Conservation (phyloP, 352 stramenopile species). For the Globisporangium ultimum region DNA sequence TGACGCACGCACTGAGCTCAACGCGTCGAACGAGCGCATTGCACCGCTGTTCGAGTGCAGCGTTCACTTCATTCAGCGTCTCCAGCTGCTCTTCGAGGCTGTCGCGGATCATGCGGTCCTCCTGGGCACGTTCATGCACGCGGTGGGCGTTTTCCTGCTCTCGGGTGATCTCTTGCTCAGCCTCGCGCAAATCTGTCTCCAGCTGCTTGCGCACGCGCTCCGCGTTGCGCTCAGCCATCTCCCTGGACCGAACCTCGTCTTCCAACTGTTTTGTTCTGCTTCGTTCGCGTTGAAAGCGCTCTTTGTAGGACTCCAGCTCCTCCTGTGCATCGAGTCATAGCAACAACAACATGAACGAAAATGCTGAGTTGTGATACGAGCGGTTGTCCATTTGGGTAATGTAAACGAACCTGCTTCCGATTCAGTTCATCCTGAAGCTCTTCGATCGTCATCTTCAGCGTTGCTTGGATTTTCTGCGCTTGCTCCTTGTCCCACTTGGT, state of each 20-base stretch:
- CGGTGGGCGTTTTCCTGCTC: conserved; percentile 48
- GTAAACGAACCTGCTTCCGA: conserved; percentile 43
- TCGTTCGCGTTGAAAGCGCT: conserved; percentile 53
- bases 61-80: conserved; percentile 75
- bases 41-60: conserved; percentile 65
- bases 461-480: conserved; percentile 64
- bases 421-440: conserved; percentile 79
- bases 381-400: not conserved
- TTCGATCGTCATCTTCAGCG: conserved; percentile 64
- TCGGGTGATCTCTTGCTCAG: conserved; percentile 48
- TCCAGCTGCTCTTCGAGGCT: conserved; percentile 64
- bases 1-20: conserved; percentile 43
- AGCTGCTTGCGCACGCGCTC: conserved; percentile 38
- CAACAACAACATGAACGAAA: not conserved
- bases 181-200: conserved; percentile 49
- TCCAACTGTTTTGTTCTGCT: conserved; percentile 55
- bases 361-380: not conserved
- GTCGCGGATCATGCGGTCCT: conserved; percentile 46
- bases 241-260: conserved; percentile 36
- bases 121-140: conserved; percentile 40
- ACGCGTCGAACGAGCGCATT: conserved; percentile 62
- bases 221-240: conserved; percentile 28
- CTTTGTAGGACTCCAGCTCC: conserved; percentile 38
- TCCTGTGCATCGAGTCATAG: conserved; percentile 15
- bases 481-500: conserved; percentile 72